Conservation (phyloP, 331 rosid species). For the Pyracantha coccinea region DNA sequence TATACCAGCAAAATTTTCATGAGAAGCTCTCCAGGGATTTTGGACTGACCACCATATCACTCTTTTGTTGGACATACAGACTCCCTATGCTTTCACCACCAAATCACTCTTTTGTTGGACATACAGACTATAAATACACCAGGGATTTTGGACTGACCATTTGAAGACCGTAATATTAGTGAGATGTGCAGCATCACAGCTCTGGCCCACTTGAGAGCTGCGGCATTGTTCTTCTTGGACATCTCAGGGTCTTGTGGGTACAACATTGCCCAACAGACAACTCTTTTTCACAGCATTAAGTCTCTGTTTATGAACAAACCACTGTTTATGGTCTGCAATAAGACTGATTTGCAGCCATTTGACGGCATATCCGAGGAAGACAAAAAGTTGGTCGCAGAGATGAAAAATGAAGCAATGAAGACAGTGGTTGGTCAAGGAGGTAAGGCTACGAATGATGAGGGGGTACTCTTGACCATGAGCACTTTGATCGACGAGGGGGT, state of each 20-base stretch:
- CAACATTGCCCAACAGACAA: conserved; percentile 80
- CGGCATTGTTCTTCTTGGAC: conserved; percentile 81
- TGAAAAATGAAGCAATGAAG: conserved; percentile 80
- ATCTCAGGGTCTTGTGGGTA: conserved; percentile 90
- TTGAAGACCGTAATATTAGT: conserved; percentile 82
- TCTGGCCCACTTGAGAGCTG: conserved; percentile 84
- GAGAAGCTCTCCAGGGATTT: conserved; percentile 41
- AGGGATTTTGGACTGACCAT: conserved; percentile 86
- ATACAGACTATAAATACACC: conserved; percentile 69
- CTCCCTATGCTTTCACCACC: conserved; percentile 86
- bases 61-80: conserved; percentile 87
- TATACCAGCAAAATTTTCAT: conserved; percentile 43
- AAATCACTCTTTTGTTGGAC: conserved; percentile 85
- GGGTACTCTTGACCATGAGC: conserved; percentile 74
- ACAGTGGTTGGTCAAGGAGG: conserved; percentile 72
- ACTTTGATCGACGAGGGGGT: conserved; percentile 70
- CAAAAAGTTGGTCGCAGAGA: conserved; percentile 59
- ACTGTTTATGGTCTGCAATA: conserved; percentile 69
- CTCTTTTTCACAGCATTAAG: conserved; percentile 81
- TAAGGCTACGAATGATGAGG: conserved; percentile 45
- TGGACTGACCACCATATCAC: conserved; percentile 94
- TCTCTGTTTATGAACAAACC: conserved; percentile 90
- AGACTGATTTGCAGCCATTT: conserved; percentile 62
- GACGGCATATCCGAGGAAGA: conserved; percentile 71
- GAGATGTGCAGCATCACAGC: conserved; percentile 98